Percentiles rank a stretch among this genome's conserved stretches.
phyloP scores from a whole-genome alignment of 1,284 basidiomycete species.

The Leccinum fuscescens region DNA sequence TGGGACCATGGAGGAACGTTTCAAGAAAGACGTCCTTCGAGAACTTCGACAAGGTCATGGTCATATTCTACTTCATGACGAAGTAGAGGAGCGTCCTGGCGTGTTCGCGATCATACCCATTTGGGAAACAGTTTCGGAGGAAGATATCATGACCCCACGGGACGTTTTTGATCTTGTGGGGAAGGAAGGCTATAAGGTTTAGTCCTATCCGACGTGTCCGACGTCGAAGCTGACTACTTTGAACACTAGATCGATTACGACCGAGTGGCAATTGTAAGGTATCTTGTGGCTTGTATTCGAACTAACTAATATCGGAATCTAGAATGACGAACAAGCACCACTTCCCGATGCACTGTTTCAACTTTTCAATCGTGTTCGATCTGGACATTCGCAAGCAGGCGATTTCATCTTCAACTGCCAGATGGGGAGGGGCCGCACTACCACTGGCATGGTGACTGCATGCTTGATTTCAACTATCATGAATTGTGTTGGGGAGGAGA shows the following conservation, averaged over 20 bases:
- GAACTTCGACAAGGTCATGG: slow-evolving; percentile 79
- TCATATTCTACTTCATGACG: slow-evolving; percentile 90
- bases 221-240: slow-evolving; percentile 9
- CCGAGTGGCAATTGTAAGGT: slow-evolving; percentile 78
- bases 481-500: slow-evolving; percentile 51
- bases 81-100: slow-evolving; percentile 91
- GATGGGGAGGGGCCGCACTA: slow-evolving; percentile 81
- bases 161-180: slow-evolving; percentile 78
- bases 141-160: slow-evolving; percentile 91
- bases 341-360: slow-evolving; percentile 81
- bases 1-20: slow-evolving; percentile 87
- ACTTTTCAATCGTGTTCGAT: slow-evolving; percentile 71
- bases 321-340: slow-evolving; percentile 97
- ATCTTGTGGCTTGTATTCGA: neutral
- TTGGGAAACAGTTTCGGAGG: slow-evolving; percentile 84
- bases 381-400: slow-evolving; percentile 59
- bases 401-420: slow-evolving; percentile 91
- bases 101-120: slow-evolving; percentile 84
- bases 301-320: slow-evolving; percentile 13
- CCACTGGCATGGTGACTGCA: slow-evolving; percentile 92
- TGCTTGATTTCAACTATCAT: slow-evolving; percentile 82
- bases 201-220: slow-evolving; percentile 12
- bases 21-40: slow-evolving; percentile 87
- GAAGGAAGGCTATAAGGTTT: slow-evolving; percentile 72
- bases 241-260: slow-evolving; percentile 78